Conservation (phyloP, 2,329 filamentous ascomycete species). For the Xylaria multiplex region DNA sequence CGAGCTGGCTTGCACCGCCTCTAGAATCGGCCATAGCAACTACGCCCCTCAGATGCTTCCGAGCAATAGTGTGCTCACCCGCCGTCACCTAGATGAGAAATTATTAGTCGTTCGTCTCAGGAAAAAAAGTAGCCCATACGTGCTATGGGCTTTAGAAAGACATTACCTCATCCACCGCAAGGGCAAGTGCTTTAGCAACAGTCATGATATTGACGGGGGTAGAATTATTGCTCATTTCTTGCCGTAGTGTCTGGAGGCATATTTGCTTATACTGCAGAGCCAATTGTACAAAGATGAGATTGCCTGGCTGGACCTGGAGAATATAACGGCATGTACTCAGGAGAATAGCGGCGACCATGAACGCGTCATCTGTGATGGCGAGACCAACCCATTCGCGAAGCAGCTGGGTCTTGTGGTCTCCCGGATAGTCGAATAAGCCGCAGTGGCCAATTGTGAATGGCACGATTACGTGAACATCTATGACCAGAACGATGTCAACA, state of each 20-base stretch:
- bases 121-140: neutral
- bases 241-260: slow-evolving; percentile 7
- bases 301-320: slow-evolving; percentile 8
- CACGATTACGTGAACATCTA: slow-evolving; percentile 22
- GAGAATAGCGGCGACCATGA: slow-evolving; percentile 21
- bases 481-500: slow-evolving; percentile 5
- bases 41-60: slow-evolving; percentile 21
- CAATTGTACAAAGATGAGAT: slow-evolving; percentile 10
- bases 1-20: slow-evolving; percentile 9
- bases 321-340: slow-evolving; percentile 24
- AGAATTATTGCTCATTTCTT: slow-evolving; percentile 13
- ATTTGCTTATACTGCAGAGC: slow-evolving; percentile 19
- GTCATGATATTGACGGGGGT: slow-evolving; percentile 4
- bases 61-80: slow-evolving; percentile 13
- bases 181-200: slow-evolving; percentile 25
- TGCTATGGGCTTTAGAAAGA: neutral
- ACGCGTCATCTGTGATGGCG: slow-evolving; percentile 15
- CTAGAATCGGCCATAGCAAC: slow-evolving; percentile 9
- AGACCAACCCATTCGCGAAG: slow-evolving; percentile 25
- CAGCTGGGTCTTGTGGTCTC: slow-evolving; percentile 18
- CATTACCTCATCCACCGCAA: slow-evolving; percentile 22
- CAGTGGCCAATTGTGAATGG: slow-evolving; percentile 20
- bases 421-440: slow-evolving; percentile 15
- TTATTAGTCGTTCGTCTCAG: slow-evolving; percentile 1
- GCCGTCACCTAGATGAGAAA: slow-evolving; percentile 5